Base-by-base conservation (phyloP, 2,329 filamentous ascomycete genomes). In the Didymosphaeria variabile region DNA sequence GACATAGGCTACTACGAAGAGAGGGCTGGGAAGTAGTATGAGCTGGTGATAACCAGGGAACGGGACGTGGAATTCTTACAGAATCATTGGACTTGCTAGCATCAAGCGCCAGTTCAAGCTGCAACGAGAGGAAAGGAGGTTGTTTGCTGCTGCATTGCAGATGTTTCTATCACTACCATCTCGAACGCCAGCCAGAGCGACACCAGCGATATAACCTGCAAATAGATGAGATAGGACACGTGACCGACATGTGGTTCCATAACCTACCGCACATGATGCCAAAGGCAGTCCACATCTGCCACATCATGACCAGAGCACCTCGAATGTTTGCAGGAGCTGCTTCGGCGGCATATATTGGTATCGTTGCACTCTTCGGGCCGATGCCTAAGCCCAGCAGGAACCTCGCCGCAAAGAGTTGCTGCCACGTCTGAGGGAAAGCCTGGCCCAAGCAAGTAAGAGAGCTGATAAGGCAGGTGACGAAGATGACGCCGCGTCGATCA, bases 291-390 rank as follows among this genome's bases (percentile, higher is more conserved):
- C 55, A 50, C 45, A 58, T 79, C 68, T 83, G 81, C 81, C 81
- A 83, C 76, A 79, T 80, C 75, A 83, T 82, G 21, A 82, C 81
- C 17, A 83, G 63, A 6, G 80, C 81, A 13, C 81, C 81, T 49
- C 81, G 74, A 49, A 83, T 83, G 3, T 76, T 78, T 0, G 80
- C 77, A 1, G 81, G 80, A 2, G 80, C 74, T 58, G 79, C 79
- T 65, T 83, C 81, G 3, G 80, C 79, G 0, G 78, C 77, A 60
- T 80, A 82, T 13, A 82, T 77, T 0, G 80, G 80, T 3, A 81
- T 77, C 0, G 81, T 82, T 0, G 79, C 66, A 55, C 66, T 67
- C 53, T 69, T 69, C 17, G 64, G 62, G 4, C 67, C 67, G 44
- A 69, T 68, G 7, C 65, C 67, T 38, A 69, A 45, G 6, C 67